Evolutionary conservation across 768 basidiomycete genomes (phyloP).

Genomic region (Pulveroboletus frians): DNA sequence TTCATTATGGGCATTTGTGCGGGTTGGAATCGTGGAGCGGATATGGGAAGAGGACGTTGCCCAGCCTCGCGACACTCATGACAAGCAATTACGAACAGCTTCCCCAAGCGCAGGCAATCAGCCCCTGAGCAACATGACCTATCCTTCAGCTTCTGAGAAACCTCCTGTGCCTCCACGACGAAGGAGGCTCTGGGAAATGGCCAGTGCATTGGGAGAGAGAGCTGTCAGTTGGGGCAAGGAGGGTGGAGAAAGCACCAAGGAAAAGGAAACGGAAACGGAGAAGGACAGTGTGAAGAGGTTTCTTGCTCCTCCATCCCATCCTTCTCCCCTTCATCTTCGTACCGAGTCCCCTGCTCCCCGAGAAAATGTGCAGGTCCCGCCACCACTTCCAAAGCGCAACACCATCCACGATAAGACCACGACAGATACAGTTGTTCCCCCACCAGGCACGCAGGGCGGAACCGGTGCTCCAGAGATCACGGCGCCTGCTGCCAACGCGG

Average conservation of each 20-base stretch:
- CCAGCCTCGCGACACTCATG: constrained; percentile 21
- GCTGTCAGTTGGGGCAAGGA: constrained; percentile 53
- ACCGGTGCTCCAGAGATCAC: background rate
- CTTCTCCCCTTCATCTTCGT: constrained; percentile 21
- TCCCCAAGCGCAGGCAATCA: background rate
- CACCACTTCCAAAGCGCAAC: constrained; percentile 49
- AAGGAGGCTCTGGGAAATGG: constrained; percentile 63
- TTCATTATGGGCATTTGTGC: constrained; percentile 84
- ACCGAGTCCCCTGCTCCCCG: constrained; percentile 11
- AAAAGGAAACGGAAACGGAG: constrained; percentile 32
- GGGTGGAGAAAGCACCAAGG: constrained; percentile 23
- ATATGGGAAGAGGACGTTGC: constrained; percentile 80
- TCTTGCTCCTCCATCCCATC: constrained; percentile 24
- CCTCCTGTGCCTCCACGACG: constrained; percentile 63
- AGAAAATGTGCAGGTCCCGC: constrained; percentile 26
- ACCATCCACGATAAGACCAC: constrained; percentile 30
- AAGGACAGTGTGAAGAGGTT: constrained; percentile 21
- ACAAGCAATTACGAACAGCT: background rate
- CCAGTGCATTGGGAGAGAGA: constrained; percentile 54
- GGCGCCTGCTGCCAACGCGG: constrained; percentile 2
- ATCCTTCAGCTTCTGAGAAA: constrained; percentile 31
- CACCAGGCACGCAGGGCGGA: background rate
- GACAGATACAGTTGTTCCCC: constrained; percentile 3
- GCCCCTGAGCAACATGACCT: background rate
- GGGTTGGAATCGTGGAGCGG: constrained; percentile 74